Evolutionary conservation across 192 early-diverging fungal species (phyloP).

Genomic region (Glomus cerebriforme): DNA sequence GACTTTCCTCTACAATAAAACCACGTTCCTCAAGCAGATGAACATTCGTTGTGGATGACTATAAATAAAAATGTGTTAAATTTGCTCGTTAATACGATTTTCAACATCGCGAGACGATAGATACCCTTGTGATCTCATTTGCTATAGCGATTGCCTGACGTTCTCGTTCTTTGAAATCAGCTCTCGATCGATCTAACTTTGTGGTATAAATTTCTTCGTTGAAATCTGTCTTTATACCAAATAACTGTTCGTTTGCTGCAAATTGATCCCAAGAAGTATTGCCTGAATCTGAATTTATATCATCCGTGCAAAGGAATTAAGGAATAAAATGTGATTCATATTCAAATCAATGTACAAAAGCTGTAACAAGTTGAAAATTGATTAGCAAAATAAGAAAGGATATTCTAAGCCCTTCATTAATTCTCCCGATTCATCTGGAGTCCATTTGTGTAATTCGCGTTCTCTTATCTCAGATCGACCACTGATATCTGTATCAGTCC

Average conservation of each 20-base stretch:
- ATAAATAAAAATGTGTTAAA: not conserved
- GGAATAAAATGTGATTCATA: not conserved
- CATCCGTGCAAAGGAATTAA: conserved; percentile 35
- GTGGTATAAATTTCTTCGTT: conserved; percentile 98
- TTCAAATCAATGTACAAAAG: not conserved
- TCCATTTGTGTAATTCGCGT: conserved; percentile 88
- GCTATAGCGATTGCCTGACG: conserved; percentile 85
- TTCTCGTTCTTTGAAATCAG: conserved; percentile 87
- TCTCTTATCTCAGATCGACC: conserved; percentile 63
- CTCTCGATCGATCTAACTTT: conserved; percentile 76
- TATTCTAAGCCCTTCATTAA: conserved; percentile 40
- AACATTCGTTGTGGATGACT: conserved; percentile 69
- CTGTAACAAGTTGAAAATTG: conserved; percentile 30
- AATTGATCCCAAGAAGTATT: conserved; percentile 93
- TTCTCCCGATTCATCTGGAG: conserved; percentile 61
- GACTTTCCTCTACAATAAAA: conserved; percentile 55
- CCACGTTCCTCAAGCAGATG: conserved; percentile 94
- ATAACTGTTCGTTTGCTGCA: conserved; percentile 87
- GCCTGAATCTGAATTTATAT: conserved; percentile 34
- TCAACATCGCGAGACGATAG: not conserved
- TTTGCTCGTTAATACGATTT: no score
- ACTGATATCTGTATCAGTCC: conserved; percentile 91
- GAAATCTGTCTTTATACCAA: conserved; percentile 96
- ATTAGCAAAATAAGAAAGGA: conserved; percentile 29
- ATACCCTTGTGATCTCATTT: conserved; percentile 83